Percentiles rank a stretch among this genome's conserved stretches.
These are phyloP conservation scores for Houttuynia cordata DNA, from an alignment of 164 flowering plant species.

Conservation along the genomic window DNA sequence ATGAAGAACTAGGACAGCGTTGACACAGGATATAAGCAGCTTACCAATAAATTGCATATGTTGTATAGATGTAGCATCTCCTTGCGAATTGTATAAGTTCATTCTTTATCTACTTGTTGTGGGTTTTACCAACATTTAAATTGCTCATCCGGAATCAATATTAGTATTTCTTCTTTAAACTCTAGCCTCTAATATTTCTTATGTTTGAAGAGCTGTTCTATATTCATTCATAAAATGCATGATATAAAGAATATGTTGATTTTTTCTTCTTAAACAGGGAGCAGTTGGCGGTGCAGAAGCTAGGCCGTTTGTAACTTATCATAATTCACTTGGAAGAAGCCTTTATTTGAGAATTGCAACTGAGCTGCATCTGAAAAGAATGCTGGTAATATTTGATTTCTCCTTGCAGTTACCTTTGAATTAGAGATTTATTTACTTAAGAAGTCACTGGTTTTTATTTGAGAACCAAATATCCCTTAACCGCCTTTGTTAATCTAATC, in stretches of 20 bases:
- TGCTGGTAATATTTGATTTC: conserved; percentile 53
- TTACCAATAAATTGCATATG: no score
- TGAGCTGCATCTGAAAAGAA: conserved; percentile 89
- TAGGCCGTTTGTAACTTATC: conserved; percentile 87
- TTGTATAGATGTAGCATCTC: no score
- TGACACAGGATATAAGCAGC: no score
- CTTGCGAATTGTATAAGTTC: no score
- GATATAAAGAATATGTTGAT: not conserved
- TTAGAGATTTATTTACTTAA: not conserved
- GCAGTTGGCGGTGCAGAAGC: conserved; percentile 99
- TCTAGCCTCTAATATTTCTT: not conserved
- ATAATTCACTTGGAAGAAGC: conserved; percentile 87
- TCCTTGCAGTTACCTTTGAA: not conserved
- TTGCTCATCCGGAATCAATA: not conserved
- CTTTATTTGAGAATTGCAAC: conserved; percentile 93
- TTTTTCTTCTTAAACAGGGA: conserved; percentile 49
- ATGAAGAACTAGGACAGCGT: no score
- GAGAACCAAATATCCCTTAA: not conserved
- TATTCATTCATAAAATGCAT: not conserved
- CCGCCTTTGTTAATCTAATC: no score
- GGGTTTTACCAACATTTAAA: not conserved
- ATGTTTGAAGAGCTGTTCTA: not conserved
- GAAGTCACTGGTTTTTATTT: not conserved
- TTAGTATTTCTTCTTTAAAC: no score
- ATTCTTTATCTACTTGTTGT: not conserved